Conservation (phyloP, 192 early-diverging fungal genomes). For the Lunasporangiospora selenospora region DNA sequence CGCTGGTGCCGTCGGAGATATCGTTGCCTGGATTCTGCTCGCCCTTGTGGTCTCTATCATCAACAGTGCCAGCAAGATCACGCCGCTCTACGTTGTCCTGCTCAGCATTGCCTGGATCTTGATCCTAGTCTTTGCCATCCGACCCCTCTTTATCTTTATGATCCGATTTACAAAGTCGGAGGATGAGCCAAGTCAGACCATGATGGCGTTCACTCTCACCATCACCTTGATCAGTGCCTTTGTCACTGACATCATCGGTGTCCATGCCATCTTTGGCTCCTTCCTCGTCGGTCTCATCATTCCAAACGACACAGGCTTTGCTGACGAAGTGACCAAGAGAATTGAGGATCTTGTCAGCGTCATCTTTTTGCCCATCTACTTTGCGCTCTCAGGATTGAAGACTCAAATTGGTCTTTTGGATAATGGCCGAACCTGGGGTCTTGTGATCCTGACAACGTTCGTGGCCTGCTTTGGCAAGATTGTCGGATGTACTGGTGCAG, state of each 20-base stretch:
- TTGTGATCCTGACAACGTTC: conserved; percentile 77
- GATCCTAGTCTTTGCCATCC: conserved; percentile 69
- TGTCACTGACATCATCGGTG: conserved; percentile 86
- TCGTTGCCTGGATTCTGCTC: conserved; percentile 81
- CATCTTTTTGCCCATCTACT: conserved; percentile 91
- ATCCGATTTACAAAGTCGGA: conserved; percentile 56
- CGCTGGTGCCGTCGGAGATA: conserved; percentile 87
- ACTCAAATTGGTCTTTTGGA: conserved; percentile 82
- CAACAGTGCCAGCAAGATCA: conserved; percentile 72
- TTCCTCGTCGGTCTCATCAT: conserved; percentile 87
- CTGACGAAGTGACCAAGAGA: conserved; percentile 87
- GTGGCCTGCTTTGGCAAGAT: conserved; percentile 88
- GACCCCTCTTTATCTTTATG: conserved; percentile 67
- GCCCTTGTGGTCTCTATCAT: conserved; percentile 88
- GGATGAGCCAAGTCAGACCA: conserved; percentile 60
- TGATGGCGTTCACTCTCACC: conserved; percentile 77
- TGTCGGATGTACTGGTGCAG: conserved; percentile 74
- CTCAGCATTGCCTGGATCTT: conserved; percentile 70
- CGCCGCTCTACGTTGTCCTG: conserved; percentile 85
- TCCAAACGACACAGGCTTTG: conserved; percentile 90
- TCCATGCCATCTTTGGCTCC: conserved; percentile 95
- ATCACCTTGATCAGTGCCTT: conserved; percentile 75
- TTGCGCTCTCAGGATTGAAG: conserved; percentile 92
- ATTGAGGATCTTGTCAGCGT: conserved; percentile 91
- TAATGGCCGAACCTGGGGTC: conserved; percentile 76